Base-by-base conservation (phyloP, 1,284 basidiomycete genomes). In the Sporisorium reilianum region DNA sequence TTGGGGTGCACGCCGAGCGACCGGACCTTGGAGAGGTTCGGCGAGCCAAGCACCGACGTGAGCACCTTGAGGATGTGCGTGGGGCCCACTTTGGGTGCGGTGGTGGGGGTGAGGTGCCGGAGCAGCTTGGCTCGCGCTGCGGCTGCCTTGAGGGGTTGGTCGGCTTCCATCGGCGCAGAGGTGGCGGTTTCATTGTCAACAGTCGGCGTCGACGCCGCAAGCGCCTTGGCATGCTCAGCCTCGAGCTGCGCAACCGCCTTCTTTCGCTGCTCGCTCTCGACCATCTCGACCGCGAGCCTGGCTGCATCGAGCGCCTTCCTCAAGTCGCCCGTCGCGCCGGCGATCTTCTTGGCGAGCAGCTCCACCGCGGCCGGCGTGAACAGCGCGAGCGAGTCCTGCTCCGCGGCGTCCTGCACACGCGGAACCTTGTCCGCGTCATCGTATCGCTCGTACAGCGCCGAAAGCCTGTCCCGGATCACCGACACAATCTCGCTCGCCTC, bases 311-410 rank as follows among this genome's bases (percentile, higher is more conserved):
- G 80, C 44, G 85, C 84, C 38, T 84, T 83, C 28, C 86, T 78
- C 16, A 86, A 60, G 64, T 87, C 86, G 16, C 86, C 86, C 0
- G 86, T 85, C 0, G 79, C 80, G 4, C 82, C 75, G 16, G 85
- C 85, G 44, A 86, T 81, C 68, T 85, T 86, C 57, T 84, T 85
- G 2, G 85, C 78, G n/a, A 84, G 80, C 20, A 86, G 75, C 42
- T 85, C 81, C 30, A 87, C 80, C 0, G 86, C 86, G 2, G 84
- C 72, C 12, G 76, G 75, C 36, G 79, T 75, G 57, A 87, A 80
- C 36, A 86, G 71, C 5, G 83, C 80, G 8, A 84, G 66, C 20
- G 64, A 28, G 10, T 62, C 59, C 5, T 63, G 28, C 20, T 9
- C 5, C 12, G 16, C 25, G 20, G n/a, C 40, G 2, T 5, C 32